phyloP scores from a whole-genome alignment of 1,284 basidiomycete genomes.

The Melampsora occidentalis region DNA sequence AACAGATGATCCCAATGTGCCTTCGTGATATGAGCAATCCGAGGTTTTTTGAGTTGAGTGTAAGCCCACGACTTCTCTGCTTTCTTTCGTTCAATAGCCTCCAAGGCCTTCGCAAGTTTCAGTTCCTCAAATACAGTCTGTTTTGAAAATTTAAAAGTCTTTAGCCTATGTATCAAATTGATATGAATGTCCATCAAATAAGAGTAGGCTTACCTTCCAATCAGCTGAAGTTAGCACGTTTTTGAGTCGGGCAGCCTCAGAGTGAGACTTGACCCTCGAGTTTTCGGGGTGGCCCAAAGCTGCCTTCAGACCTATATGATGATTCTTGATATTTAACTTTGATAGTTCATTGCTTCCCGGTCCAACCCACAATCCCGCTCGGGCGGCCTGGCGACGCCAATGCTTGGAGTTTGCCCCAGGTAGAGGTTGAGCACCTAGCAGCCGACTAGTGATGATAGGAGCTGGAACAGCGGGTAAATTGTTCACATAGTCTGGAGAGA shows the following conservation, averaged over 20 bases:
- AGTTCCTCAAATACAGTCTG: slow-evolving; percentile 46
- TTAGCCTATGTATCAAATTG: not conserved
- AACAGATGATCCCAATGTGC: slow-evolving; percentile 93
- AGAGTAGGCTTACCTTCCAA: slow-evolving; percentile 46
- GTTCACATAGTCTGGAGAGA: slow-evolving; percentile 27
- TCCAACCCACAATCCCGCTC: slow-evolving; percentile 37
- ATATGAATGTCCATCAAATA: slow-evolving; percentile 40
- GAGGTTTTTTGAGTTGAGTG: slow-evolving; percentile 90
- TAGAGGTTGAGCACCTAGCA: slow-evolving; percentile 31
- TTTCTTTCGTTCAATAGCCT: slow-evolving; percentile 81
- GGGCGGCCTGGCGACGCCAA: slow-evolving; percentile 26
- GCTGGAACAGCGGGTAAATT: slow-evolving; percentile 26
- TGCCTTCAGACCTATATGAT: slow-evolving; percentile 33
- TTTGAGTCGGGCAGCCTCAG: slow-evolving; percentile 31
- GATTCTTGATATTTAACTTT: slow-evolving; percentile 32
- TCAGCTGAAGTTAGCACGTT: slow-evolving; percentile 49
- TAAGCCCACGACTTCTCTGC: slow-evolving; percentile 81
- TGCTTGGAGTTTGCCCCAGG: slow-evolving; percentile 33
- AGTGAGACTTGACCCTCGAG: not conserved
- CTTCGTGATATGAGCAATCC: slow-evolving; percentile 74
- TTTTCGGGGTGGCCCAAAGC: slow-evolving; percentile 5
- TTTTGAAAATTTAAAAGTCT: not conserved
- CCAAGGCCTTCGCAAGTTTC: slow-evolving; percentile 65
- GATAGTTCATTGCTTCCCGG: slow-evolving; percentile 29
- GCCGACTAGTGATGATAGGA: slow-evolving; percentile 21